These are phyloP conservation scores for Vanilla planifolia DNA, from an alignment of 106 monocot genomes.

Conservation along the genomic window DNA sequence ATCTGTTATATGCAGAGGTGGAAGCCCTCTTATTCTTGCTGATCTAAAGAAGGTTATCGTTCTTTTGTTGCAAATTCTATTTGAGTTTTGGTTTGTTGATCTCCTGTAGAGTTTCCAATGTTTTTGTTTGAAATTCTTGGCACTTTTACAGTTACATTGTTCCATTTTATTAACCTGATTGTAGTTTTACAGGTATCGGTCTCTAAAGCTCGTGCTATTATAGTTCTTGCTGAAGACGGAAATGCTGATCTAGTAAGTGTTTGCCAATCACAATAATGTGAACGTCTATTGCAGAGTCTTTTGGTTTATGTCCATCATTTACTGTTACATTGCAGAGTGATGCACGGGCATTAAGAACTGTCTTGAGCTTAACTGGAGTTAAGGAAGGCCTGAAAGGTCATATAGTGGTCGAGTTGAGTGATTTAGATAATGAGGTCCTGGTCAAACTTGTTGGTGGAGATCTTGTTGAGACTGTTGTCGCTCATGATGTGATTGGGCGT, in stretches of 20 bases:
- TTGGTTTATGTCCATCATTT: neutral
- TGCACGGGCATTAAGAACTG: conserved; percentile 62
- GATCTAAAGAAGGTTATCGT: conserved; percentile 48
- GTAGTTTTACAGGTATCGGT: conserved; percentile 44
- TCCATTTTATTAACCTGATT: neutral
- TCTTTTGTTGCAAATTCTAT: neutral
- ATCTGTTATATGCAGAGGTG: conserved; percentile 61
- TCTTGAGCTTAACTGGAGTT: conserved; percentile 66
- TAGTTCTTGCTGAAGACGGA: conserved; percentile 63
- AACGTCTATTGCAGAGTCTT: neutral
- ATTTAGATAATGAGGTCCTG: conserved; percentile 63
- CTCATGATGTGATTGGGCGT: conserved; percentile 75
- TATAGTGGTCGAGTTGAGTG: conserved; percentile 67
- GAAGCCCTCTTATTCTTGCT: conserved; percentile 56
- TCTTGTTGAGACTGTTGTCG: conserved; percentile 72
- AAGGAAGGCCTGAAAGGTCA: conserved; percentile 68
- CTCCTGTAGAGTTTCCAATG: neutral
- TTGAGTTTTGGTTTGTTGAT: neutral
- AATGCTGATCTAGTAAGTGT: conserved; percentile 49
- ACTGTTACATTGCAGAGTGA: conserved; percentile 44
- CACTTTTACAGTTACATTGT: neutral
- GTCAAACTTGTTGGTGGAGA: conserved; percentile 79
- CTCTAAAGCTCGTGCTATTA: conserved; percentile 51
- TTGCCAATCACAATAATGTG: too few species aligned
- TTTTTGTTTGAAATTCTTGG: neutral